Evolutionary conservation across 768 basidiomycete genomes (phyloP).

Genomic region (Clitopilus passeckerianus): DNA sequence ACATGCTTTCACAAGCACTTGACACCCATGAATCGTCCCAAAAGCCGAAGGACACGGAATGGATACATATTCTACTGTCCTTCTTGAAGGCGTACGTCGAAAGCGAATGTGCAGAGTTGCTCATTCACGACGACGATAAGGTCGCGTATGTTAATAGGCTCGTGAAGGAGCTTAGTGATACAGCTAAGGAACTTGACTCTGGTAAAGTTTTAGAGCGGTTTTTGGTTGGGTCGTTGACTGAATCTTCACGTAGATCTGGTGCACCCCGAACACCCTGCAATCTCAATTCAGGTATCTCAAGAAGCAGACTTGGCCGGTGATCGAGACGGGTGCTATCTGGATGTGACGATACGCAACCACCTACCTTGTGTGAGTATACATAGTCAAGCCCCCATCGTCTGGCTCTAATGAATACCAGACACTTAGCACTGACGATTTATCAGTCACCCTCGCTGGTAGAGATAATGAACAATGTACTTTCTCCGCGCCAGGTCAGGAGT

Average conservation of each 20-base stretch:
- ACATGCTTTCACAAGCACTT: constrained; percentile 72
- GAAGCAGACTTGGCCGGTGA: constrained; percentile 48
- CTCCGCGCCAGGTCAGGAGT: constrained; percentile 27
- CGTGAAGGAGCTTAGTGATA: constrained; percentile 40
- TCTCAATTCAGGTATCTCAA: constrained; percentile 46
- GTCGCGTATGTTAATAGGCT: constrained; percentile 47
- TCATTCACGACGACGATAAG: constrained; percentile 49
- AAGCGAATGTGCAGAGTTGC: constrained; percentile 43
- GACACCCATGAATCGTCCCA: constrained; percentile 57
- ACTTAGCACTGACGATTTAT: constrained; percentile 58
- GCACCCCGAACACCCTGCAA: constrained; percentile 64
- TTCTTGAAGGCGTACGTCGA: constrained; percentile 70
- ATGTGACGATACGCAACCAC: constrained; percentile 56
- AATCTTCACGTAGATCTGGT: constrained; percentile 46
- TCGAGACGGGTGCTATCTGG: constrained; percentile 62
- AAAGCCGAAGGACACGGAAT: constrained; percentile 65
- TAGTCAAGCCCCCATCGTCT: background rate
- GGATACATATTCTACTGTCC: constrained; percentile 73
- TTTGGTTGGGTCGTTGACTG: background rate
- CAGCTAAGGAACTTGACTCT: constrained; percentile 47
- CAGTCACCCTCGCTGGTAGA: constrained; percentile 53
- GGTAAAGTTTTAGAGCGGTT: constrained; percentile 29
- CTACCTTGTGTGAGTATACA: constrained; percentile 66
- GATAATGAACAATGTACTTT: constrained; percentile 63
- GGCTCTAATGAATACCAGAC: constrained; percentile 30